Percentiles rank a stretch among this genome's conserved stretches.
Evolutionary conservation across 2,329 filamentous ascomycete species (phyloP).

Genomic region (Gremmenia infestans): DNA sequence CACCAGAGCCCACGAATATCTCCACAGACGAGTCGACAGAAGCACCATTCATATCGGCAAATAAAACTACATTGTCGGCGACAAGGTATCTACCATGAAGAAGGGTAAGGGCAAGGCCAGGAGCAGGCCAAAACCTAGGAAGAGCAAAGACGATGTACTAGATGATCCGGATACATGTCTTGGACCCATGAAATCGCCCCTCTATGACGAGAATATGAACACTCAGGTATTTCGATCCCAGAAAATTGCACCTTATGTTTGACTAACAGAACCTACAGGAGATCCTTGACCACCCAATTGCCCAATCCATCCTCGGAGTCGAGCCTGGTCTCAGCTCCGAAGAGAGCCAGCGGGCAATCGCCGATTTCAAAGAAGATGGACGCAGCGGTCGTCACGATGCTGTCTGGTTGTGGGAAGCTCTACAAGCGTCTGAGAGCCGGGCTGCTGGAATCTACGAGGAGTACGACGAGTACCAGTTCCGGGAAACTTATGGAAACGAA

Average conservation of each 20-base stretch:
- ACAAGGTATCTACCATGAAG: neutral
- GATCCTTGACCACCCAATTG: constrained; percentile 36
- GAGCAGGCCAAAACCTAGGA: neutral
- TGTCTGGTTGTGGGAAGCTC: neutral
- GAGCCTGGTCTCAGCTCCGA: neutral
- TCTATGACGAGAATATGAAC: neutral
- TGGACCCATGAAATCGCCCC: neutral
- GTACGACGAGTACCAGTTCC: neutral
- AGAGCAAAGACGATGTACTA: neutral
- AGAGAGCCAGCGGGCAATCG: neutral
- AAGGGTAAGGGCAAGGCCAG: neutral
- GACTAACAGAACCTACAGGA: constrained; percentile 35
- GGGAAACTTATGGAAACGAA: neutral
- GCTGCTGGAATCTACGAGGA: neutral
- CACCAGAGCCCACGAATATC: too few species aligned
- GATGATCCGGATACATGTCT: neutral
- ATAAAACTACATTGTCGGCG: neutral
- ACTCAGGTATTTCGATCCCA: constrained; percentile 31
- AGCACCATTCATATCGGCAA: neutral
- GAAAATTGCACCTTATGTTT: constrained; percentile 34
- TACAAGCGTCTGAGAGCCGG: neutral
- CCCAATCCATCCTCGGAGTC: constrained; percentile 23
- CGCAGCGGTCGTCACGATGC: neutral
- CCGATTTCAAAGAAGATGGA: neutral
- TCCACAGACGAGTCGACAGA: neutral